Base-by-base conservation (phyloP, 345 rosid genomes). In the Psidium friedrichsthalianum region DNA sequence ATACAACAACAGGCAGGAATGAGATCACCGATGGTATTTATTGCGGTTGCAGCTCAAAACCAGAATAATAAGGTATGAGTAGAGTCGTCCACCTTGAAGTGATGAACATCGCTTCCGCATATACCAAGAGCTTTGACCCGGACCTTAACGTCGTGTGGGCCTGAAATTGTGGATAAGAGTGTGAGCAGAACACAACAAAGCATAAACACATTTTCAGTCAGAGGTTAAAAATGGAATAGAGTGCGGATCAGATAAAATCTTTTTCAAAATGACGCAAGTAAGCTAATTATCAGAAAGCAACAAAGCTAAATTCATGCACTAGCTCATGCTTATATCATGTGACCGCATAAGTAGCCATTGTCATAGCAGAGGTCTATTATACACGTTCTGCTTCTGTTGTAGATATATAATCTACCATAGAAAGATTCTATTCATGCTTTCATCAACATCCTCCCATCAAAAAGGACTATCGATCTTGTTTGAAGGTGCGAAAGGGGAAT, bases 81-180 rank as follows among this genome's bases (percentile, higher is more conserved):
- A 42, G 78, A 32, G 51, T 49, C 59, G 54, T 86, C 49, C 25
- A 94, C 95, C 95, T 91, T 93, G 90, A 93, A 91, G 84, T 90
- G 92, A 85, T 93, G 95, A 87, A 94, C 90, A 91, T 94, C 96
- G 74, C 96, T 90, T 87, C 93, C 92, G 49, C 95, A 94, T 56
- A 94, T 94, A 74, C 94, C 96, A 36, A 94, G 91, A 83, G 95
- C 94, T 84, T 92, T 94, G 56, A 93, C 86, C 83, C 86, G 85
- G 42, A 93, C 93, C 89, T 89, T 91, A 12, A 91, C 96, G 87
- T 90, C 92, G 84, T 86, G 88, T 8, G 95, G 93, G 55, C 94
- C 93, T 93, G 85, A 54, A 54, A 85, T 22, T 64, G 76, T 52
- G 52, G 47, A 61, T 4, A 25, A 25, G 83, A 51, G 10, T 51